Conservation (phyloP, 805 yeast genomes). For the Metschnikowia reukaufii region DNA sequence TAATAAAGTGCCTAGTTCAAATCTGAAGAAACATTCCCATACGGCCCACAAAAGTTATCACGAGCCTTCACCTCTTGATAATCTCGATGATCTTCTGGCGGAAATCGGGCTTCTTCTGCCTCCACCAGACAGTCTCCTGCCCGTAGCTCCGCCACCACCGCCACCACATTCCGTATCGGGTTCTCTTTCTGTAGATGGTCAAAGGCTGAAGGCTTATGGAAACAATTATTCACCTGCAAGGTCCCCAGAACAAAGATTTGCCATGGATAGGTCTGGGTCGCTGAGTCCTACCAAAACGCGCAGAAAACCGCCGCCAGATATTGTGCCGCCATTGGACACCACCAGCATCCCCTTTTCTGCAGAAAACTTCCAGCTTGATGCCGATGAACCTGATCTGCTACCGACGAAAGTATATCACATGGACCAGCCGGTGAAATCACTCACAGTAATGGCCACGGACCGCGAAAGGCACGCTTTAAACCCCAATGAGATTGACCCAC, state of each 20-base stretch:
- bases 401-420: constrained; percentile 39
- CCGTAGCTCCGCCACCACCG: constrained; percentile 24
- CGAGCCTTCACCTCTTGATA: constrained; percentile 9
- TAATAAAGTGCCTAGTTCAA: not conserved
- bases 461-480: constrained; percentile 12
- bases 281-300: constrained; percentile 9
- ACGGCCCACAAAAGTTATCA: not conserved
- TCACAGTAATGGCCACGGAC: constrained; percentile 22
- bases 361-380: constrained; percentile 39
- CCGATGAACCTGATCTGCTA: constrained; percentile 25
- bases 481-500: constrained; percentile 30
- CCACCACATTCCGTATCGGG: constrained; percentile 24
- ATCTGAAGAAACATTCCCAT: not conserved
- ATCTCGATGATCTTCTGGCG: constrained; percentile 9
- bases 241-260: not conserved
- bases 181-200: not conserved
- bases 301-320: constrained; percentile 21
- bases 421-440: constrained; percentile 35
- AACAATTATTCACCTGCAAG: not conserved
- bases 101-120: constrained; percentile 1
- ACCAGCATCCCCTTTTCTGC: constrained; percentile 44
- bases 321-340: constrained; percentile 9
- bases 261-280: not conserved
- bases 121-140: constrained; percentile 1
- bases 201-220: not conserved